Percentiles rank a stretch among this genome's conserved stretches.
Conservation (phyloP, 257 asterid species). For the Perilla frutescens region DNA sequence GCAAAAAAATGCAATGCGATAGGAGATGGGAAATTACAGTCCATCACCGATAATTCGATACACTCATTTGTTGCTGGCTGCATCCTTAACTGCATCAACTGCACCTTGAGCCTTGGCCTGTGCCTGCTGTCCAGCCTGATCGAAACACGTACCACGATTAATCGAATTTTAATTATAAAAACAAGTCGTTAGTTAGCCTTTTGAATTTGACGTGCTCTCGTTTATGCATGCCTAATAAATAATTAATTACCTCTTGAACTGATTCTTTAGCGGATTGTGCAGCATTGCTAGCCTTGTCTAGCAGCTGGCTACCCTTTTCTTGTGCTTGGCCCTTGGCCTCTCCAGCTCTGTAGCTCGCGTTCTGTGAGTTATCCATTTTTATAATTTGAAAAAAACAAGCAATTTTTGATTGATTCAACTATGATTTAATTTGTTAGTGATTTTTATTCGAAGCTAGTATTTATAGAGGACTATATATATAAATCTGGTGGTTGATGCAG, state of each 20-base stretch:
- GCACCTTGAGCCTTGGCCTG: slow-evolving; percentile 58
- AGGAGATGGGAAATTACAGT: neutral
- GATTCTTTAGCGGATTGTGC: slow-evolving; percentile 61
- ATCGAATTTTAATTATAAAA: no score
- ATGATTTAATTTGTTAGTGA: neutral
- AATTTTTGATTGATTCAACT: no score
- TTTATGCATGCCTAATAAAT: neutral
- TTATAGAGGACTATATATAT: no score
- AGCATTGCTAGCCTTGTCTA: slow-evolving; percentile 55
- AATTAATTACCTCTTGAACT: slow-evolving; percentile 44
- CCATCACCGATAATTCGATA: no score
- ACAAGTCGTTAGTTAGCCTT: no score
- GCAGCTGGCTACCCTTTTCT: slow-evolving; percentile 57
- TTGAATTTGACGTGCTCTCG: no score
- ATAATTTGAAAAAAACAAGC: no score
- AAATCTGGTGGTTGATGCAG: no score
- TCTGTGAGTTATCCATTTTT: neutral
- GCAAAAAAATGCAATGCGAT: neutral
- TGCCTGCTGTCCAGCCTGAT: slow-evolving; percentile 47
- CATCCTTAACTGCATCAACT: slow-evolving; percentile 51
- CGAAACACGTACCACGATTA: no score
- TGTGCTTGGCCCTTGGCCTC: slow-evolving; percentile 19
- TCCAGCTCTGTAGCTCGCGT: neutral
- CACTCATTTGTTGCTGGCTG: slow-evolving; percentile 53
- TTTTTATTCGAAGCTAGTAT: no score